phyloP scores from a whole-genome alignment of 495 filamentous ascomycete species.

The Durotheca rogersii region DNA sequence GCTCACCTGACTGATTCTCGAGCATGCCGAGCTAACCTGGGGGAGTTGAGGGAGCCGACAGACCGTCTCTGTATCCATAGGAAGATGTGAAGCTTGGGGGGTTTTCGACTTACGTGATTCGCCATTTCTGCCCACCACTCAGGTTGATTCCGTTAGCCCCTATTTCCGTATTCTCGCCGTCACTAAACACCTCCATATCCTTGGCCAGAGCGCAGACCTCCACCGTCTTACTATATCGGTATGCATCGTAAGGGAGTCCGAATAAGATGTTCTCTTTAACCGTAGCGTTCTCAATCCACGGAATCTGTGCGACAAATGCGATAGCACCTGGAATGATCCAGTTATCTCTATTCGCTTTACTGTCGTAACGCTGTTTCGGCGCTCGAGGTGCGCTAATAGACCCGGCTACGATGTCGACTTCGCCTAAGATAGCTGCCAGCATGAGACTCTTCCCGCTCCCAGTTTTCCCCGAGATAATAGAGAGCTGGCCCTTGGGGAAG shows the following conservation, averaged over 20 bases:
- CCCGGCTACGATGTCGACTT: constrained; percentile 59
- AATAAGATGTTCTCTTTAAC: constrained; percentile 76
- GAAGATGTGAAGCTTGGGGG: background rate
- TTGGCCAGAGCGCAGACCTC: constrained; percentile 70
- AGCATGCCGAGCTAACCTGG: background rate
- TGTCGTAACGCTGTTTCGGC: constrained; percentile 52
- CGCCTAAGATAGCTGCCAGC: constrained; percentile 64
- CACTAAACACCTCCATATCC: constrained; percentile 70
- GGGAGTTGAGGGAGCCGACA: too few species aligned
- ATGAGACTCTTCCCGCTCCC: constrained; percentile 69
- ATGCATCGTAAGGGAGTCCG: constrained; percentile 64
- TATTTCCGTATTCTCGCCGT: constrained; percentile 77
- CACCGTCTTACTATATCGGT: constrained; percentile 65
- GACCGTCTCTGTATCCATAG: background rate
- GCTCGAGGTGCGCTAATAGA: constrained; percentile 52
- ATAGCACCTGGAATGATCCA: constrained; percentile 70
- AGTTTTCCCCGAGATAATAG: constrained; percentile 68
- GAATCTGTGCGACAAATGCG: constrained; percentile 78
- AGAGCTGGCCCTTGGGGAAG: constrained; percentile 68
- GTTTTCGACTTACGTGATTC: constrained; percentile 55
- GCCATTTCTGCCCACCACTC: constrained; percentile 81
- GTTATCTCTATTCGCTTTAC: constrained; percentile 60
- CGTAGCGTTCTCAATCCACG: constrained; percentile 83
- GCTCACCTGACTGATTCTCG: background rate
- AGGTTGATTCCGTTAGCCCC: constrained; percentile 82